Percentiles rank a stretch among this genome's conserved stretches.
phyloP scores from a whole-genome alignment of 78 protist genomes.

The Neovahlkampfia damariscottae region DNA sequence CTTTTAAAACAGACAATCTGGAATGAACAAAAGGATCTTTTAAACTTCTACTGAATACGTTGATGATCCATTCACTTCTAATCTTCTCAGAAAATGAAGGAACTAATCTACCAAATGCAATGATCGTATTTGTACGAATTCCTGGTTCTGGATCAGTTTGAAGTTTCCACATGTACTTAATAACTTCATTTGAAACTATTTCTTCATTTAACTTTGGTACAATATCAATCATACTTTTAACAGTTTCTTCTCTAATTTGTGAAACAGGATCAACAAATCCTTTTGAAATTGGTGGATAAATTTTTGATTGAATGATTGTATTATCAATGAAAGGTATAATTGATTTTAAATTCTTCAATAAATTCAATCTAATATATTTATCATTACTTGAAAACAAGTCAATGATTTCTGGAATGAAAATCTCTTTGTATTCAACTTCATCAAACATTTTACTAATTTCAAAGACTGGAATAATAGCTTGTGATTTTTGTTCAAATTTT shows the following conservation, averaged over 20 bases:
- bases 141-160: constrained; percentile 34
- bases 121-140: constrained; percentile 44
- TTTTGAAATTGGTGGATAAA: not conserved
- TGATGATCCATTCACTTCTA: constrained; percentile 9
- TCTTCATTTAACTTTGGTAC: constrained; percentile 9
- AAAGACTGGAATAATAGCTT: constrained; percentile 20
- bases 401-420: constrained; percentile 6
- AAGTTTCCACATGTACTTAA: constrained; percentile 7
- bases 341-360: not conserved
- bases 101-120: constrained; percentile 41
- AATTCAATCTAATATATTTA: not conserved
- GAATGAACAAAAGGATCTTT: constrained; percentile 28
- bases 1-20: not conserved
- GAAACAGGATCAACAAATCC: constrained; percentile 25
- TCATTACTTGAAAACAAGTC: constrained; percentile 13
- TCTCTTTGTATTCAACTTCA: constrained; percentile 3
- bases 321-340: not conserved
- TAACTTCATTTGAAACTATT: not conserved
- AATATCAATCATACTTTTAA: constrained; percentile 22
- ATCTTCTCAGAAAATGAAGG: not conserved
- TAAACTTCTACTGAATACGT: constrained; percentile 25
- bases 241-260: constrained; percentile 27
- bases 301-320: not conserved
- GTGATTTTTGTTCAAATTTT: constrained; percentile 20
- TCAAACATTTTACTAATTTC: not conserved